Evolutionary conservation across 2,329 filamentous ascomycete genomes (phyloP), one percentile per base, ranked within the genome.

Genomic region (Cordyceps farinosa): DNA sequence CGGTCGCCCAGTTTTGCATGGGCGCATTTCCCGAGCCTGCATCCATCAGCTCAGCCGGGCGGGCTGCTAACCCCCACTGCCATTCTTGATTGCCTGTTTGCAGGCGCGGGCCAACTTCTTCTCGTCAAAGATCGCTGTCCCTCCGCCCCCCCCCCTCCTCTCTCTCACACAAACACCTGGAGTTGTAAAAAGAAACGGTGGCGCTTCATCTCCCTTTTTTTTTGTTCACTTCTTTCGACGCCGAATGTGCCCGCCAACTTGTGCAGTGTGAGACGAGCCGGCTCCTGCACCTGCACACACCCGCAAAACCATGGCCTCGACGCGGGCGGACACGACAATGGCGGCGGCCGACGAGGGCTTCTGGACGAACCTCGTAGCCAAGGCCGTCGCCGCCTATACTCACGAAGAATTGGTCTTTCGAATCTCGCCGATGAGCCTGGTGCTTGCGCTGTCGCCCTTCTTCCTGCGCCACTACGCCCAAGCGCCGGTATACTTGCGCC

Each of bases 391-490:
- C 40, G 34, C 30, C 22, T 61, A 55, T 29, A 61, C 59, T 13
- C 55, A 61, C 17, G 51, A 61, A 2, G 59, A 61, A 48, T 32
- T 55, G 42, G 32, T 61, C 27, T 32, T 61, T 3, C 59, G 55
- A 22, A 54, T 61, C 13, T 38, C 42, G 42, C 59, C 59, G 5
- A 22, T 61, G 5, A 22, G 38, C 48, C 32, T 61, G 2, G 59
- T 61, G 3, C 42, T 61, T 13, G 50, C 59, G 1, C 15, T 61
- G 11, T 61, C 59, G 59, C 59, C 59, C 34, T 54, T 61, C 38
- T 61, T 61, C 30, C 32, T 61, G 22, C 59, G 42, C 17, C 59
- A 61, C 51, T 61, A 61, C 22, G 54, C 59, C 30, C 51, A 54
- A 32, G 7, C 59, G 32, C 51, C 59, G 11, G 40, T 61, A 9